Conservation (phyloP, 352 stramenopile species). For the Plasmopara viticola region DNA sequence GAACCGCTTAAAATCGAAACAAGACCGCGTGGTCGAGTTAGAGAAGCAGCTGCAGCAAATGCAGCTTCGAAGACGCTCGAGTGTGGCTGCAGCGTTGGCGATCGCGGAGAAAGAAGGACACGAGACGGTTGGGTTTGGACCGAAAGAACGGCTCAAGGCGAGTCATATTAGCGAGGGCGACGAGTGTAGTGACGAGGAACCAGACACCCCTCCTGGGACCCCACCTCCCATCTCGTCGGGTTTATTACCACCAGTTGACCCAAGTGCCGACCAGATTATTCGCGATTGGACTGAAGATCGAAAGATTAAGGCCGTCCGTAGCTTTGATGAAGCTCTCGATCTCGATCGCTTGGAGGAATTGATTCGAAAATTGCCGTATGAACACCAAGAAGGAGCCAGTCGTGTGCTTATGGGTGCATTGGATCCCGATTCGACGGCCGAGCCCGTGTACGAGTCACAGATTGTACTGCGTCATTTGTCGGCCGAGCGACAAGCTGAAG, state of each 20-base stretch:
- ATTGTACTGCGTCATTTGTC: constrained; percentile 59
- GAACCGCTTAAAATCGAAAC: constrained; percentile 57
- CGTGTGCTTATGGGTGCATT: constrained; percentile 56
- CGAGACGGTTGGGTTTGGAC: constrained; percentile 43
- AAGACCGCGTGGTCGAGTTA: constrained; percentile 57
- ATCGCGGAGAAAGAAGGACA: constrained; percentile 30
- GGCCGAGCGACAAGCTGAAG: constrained; percentile 44
- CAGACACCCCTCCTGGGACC: constrained; percentile 66
- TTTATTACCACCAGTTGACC: constrained; percentile 44
- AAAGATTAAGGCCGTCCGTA: constrained; percentile 39
- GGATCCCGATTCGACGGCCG: constrained; percentile 32
- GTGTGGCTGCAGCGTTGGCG: constrained; percentile 34
- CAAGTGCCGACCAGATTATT: constrained; percentile 50
- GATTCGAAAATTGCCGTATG: constrained; percentile 60
- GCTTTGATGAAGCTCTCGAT: constrained; percentile 37
- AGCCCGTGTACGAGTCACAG: constrained; percentile 52
- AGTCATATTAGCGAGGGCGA: constrained; percentile 27
- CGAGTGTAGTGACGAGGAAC: constrained; percentile 38
- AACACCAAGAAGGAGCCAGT: constrained; percentile 53
- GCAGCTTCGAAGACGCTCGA: constrained; percentile 46
- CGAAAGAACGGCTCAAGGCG: constrained; percentile 25
- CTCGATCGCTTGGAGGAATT: constrained; percentile 36
- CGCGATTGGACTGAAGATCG: constrained; percentile 65
- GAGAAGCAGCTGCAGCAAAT: constrained; percentile 61
- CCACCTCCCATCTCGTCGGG: constrained; percentile 62